Conservation (phyloP, 768 basidiomycete genomes). For the Boletus tylopilopsis region DNA sequence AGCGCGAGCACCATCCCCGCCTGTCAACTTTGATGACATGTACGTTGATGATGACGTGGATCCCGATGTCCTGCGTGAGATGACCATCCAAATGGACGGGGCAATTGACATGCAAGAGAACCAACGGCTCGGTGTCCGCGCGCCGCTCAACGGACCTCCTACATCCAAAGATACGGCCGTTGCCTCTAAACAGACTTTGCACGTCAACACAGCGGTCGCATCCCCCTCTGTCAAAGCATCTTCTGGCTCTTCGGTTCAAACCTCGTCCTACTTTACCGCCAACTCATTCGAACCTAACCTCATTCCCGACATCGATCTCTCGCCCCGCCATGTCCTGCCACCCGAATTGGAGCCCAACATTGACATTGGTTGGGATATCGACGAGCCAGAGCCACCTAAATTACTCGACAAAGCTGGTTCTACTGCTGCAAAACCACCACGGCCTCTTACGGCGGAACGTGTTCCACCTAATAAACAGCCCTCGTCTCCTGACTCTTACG, state of each 20-base stretch:
- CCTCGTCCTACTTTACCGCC: slow-evolving; percentile 22
- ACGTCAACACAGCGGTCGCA: background rate
- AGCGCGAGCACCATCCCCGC: slow-evolving; percentile 9
- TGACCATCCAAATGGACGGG: slow-evolving; percentile 18
- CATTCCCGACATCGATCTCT: slow-evolving; percentile 26
- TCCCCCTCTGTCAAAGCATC: slow-evolving; percentile 10
- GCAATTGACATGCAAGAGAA: slow-evolving; percentile 5
- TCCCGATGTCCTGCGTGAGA: slow-evolving; percentile 26
- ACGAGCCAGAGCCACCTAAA: slow-evolving; percentile 26
- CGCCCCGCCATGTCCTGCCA: slow-evolving; percentile 28
- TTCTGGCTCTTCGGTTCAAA: slow-evolving; percentile 5
- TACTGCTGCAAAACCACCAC: slow-evolving; percentile 6
- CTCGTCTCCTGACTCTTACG: slow-evolving; percentile 27
- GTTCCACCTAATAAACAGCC: slow-evolving; percentile 8
- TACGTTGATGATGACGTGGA: slow-evolving; percentile 27
- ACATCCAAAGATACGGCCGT: slow-evolving; percentile 2
- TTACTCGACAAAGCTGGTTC: background rate
- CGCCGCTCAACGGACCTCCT: background rate
- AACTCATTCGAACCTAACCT: slow-evolving; percentile 3
- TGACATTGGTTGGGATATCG: slow-evolving; percentile 28
- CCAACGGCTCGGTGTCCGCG: background rate
- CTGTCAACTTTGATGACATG: slow-evolving; percentile 20
- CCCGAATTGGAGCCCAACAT: slow-evolving; percentile 18
- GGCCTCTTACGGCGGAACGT: background rate
- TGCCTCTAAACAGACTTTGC: background rate